Evolutionary conservation across 495 filamentous ascomycete genomes (phyloP), one percentile per base, ranked within the genome.

Genomic region (Neurospora hispaniola): DNA sequence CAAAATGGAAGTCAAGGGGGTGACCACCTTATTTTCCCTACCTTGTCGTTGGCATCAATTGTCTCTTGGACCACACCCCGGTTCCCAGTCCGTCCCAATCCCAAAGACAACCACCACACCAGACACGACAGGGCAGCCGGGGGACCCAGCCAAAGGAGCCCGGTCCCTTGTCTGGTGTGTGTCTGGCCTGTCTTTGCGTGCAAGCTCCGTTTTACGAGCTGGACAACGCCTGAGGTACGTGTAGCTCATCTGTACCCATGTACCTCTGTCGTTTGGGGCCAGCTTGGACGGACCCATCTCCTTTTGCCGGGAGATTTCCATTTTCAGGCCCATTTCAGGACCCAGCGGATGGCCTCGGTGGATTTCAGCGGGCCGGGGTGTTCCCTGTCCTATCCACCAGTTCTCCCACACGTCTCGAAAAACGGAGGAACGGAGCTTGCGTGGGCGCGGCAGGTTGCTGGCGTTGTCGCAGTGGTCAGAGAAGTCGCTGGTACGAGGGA

Each of bases 301-400:
- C 27, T 66, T 62, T 66, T 35, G 59, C 72, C 72, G 71, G 74
- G 73, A 69, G 42, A 44, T 70, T 74, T 74, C 73, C 78, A 75
- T 76, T 78, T 27, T 78, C 74, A 69, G 54, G 54, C 14, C 54
- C 54, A 66, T 66, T 66, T 66, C 54, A 74, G 71, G 69, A 70
- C 74, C 75, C 74, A 72, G 72, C 73, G 66, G 73, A 75, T 46
- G 72, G 72, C 71, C 76, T 78, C 78, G 75, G 76, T 74, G 79
- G 73, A 75, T 75, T 74, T 74, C 16, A 73, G 41, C 70, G 44
- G 73, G 42, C 77, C 74, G 73, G 78, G 75, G 71, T 71, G 23
- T 18, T 43, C 69, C 71, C 66, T 74, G 62, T 48, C 39, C 31
- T 3, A 72, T 70, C 41, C 42, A 46, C 40, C 62, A 72, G 42